Evolutionary conservation across 2,329 filamentous ascomycete species (phyloP), one percentile per base, ranked within the genome.

Genomic region (Aureobasidium lini): DNA sequence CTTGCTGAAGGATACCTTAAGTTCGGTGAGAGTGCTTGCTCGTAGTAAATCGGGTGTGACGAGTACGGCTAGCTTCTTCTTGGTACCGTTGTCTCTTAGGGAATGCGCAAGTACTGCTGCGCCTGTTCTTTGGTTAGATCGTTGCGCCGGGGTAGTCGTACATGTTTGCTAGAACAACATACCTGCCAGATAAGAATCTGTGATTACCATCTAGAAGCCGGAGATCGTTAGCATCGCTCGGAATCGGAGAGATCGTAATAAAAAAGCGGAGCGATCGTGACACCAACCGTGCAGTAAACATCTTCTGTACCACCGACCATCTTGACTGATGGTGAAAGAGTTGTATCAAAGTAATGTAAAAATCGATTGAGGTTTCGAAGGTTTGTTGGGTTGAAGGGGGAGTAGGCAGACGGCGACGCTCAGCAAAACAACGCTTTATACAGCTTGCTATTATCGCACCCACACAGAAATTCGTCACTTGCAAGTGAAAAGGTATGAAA

Each of bases 21-120:
- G 84, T 77, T 95, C 85, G 28, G 83, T 80, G 62, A 97, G 81
- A 49, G 89, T 90, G 57, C 87, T 85, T 57, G 81, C 76, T 36
- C 88, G 88, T 52, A 99, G 80, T 16, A 83, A 85, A 68, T 96
- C 91, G 58, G 87, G 80, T 4, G 91, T 95, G 71, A 95, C 84
- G 67, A 97, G 79, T 66, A 88, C 88, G 62, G 87, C 91, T 67
- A 99, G 80, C 77, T 90, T 93, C 77, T 90, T 94, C 65, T 80
- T 85, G 39, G 92, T 90, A 60, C 90, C 90, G 67, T 85, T 87
- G 86, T 99, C 94, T 74, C 90, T 88, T 60, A 99, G 79, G 36
- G 94, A 97, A 77, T 97, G 92, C 62, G 91, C 92, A 64, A 99
- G 85, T 48, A 99, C 92, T 67, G 94, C 84, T 62, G 92, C 93